Conservation (phyloP, 768 basidiomycete species). For the Leccinum subgranulosum region DNA sequence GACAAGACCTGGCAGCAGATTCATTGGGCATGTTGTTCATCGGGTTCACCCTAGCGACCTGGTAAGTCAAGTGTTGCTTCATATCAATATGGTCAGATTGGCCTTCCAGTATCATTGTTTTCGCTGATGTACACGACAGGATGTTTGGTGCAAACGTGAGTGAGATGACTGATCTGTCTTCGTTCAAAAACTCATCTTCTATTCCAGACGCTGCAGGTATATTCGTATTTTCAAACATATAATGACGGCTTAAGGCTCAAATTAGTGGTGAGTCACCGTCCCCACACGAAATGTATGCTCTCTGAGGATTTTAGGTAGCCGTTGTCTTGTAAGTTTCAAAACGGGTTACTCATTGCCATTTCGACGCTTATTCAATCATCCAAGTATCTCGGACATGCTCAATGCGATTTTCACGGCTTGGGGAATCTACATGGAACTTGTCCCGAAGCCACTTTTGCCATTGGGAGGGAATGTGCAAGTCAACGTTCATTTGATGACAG, state of each 20-base stretch:
- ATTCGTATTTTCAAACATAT: constrained; percentile 9
- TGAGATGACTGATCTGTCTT: not conserved
- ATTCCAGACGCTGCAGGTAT: constrained; percentile 8
- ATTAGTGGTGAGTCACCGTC: constrained; percentile 3
- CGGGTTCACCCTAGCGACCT: constrained; percentile 13
- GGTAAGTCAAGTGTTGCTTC: not conserved
- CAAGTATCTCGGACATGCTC: constrained; percentile 14
- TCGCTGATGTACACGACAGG: not conserved
- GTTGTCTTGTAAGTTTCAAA: constrained; percentile 5
- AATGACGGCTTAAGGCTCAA: constrained; percentile 3
- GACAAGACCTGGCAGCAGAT: not conserved
- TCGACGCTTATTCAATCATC: not conserved
- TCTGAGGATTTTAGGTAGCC: not conserved
- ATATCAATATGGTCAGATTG: not conserved
- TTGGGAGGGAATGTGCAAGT: constrained; percentile 8
- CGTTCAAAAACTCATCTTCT: not conserved
- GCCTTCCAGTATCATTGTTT: not conserved
- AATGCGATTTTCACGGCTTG: constrained; percentile 8
- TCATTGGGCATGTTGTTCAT: constrained; percentile 12
- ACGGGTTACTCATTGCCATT: not conserved
- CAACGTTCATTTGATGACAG: not conserved
- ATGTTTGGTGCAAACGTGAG: constrained; percentile 14
- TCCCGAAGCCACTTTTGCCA: constrained; percentile 2
- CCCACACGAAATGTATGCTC: not conserved
- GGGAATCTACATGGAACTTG: constrained; percentile 8